A percentile compares a stretch with the other conserved stretches of the same genome.
These are phyloP conservation scores for Chytriomyces hyalinus DNA, from an alignment of 192 early-diverging fungal genomes.

Conservation along the genomic window DNA sequence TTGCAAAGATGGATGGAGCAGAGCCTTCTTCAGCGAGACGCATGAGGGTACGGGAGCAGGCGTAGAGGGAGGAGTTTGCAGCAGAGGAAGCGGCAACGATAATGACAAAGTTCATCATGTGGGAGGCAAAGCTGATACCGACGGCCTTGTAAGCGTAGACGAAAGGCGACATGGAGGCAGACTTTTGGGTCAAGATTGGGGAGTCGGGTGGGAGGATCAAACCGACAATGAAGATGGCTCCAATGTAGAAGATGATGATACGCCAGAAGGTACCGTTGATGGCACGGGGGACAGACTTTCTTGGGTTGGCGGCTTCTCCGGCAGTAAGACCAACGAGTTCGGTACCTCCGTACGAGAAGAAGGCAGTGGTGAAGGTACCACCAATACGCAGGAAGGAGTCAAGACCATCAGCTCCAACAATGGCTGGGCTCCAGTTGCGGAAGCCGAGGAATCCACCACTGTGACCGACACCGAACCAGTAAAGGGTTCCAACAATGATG, in stretches of 20 bases:
- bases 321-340: slow-evolving; percentile 86
- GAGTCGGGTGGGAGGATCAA: slow-evolving; percentile 73
- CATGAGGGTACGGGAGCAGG: slow-evolving; percentile 67
- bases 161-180: slow-evolving; percentile 65
- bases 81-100: slow-evolving; percentile 76
- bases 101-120: slow-evolving; percentile 77
- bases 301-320: slow-evolving; percentile 85
- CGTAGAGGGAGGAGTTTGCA: slow-evolving; percentile 78
- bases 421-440: slow-evolving; percentile 48
- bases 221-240: slow-evolving; percentile 68
- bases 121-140: slow-evolving; percentile 53
- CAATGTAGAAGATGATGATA: slow-evolving; percentile 75
- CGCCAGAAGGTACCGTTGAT: slow-evolving; percentile 74
- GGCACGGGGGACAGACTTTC: slow-evolving; percentile 44
- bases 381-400: slow-evolving; percentile 57
- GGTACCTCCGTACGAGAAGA: slow-evolving; percentile 58
- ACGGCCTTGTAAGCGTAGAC: slow-evolving; percentile 65
- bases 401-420: neutral
- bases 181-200: slow-evolving; percentile 55
- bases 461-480: slow-evolving; percentile 63
- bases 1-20: slow-evolving; percentile 62
- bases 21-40: slow-evolving; percentile 66
- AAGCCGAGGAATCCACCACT: slow-evolving; percentile 49
- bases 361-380: slow-evolving; percentile 73
- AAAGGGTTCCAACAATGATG: slow-evolving; percentile 74